Conservation (phyloP, 2,329 filamentous ascomycete species). For the Scleromitrula shiraiana region DNA sequence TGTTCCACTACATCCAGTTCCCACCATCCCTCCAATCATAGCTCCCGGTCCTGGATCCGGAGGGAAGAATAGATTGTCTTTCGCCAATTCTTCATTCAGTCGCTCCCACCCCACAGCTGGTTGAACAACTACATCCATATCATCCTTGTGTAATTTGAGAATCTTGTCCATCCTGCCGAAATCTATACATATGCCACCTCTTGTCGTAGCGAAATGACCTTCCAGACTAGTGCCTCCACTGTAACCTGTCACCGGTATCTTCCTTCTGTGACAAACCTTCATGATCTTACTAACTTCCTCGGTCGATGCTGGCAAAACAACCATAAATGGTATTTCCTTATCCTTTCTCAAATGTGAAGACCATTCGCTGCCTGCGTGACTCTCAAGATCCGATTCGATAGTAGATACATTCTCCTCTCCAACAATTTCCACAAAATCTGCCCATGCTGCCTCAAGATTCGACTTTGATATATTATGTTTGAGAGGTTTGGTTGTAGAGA, state of each 20-base stretch:
- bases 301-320: constrained; percentile 70
- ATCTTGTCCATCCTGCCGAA: constrained; percentile 82
- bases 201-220: constrained; percentile 77
- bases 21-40: constrained; percentile 86
- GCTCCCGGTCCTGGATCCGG: constrained; percentile 86
- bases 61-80: constrained; percentile 79
- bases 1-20: constrained; percentile 66
- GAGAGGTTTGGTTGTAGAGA: constrained; percentile 42
- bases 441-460: constrained; percentile 62
- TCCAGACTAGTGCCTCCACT: constrained; percentile 85
- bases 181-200: constrained; percentile 78
- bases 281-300: constrained; percentile 81
- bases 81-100: constrained; percentile 68
- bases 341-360: constrained; percentile 47
- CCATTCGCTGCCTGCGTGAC: constrained; percentile 55
- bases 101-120: constrained; percentile 81
- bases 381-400: constrained; percentile 42
- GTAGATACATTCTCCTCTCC: constrained; percentile 60
- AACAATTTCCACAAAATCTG: constrained; percentile 57
- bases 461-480: constrained; percentile 50
- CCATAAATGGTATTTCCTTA: constrained; percentile 51
- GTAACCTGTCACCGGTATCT: constrained; percentile 80
- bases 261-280: constrained; percentile 74
- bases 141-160: constrained; percentile 65
- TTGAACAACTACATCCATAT: constrained; percentile 69